These are phyloP conservation scores for Lanmaoa pseudosensibilis DNA, from an alignment of 768 basidiomycete species.

Conservation along the genomic window DNA sequence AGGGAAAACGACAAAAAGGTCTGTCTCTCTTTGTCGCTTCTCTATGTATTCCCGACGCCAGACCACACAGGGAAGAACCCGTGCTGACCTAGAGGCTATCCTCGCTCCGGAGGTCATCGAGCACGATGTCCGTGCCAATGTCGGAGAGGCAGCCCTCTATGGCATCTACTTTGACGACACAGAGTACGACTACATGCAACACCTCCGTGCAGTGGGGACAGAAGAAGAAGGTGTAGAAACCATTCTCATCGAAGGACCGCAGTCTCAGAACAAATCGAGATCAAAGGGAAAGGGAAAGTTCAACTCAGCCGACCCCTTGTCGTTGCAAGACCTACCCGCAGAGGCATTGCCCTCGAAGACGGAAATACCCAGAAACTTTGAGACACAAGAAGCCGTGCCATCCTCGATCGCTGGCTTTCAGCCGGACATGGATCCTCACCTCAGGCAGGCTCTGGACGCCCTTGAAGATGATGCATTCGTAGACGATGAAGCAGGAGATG, in stretches of 20 bases:
- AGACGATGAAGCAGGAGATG: conserved; percentile 68
- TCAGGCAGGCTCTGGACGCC: conserved; percentile 90
- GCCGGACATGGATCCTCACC: conserved; percentile 95
- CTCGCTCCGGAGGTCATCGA: conserved; percentile 49
- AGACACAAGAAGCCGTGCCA: conserved; percentile 76
- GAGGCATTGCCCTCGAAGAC: conserved; percentile 69
- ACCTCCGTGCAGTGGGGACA: conserved; percentile 75
- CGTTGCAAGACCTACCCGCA: conserved; percentile 60
- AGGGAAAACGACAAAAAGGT: conserved; percentile 74
- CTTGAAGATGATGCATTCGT: conserved; percentile 96
- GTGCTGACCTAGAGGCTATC: conserved; percentile 71
- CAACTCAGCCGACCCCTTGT: conserved; percentile 38
- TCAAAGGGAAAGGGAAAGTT: conserved; percentile 37
- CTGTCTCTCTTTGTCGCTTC: not conserved
- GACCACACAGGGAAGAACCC: conserved; percentile 67
- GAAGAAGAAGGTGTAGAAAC: conserved; percentile 82
- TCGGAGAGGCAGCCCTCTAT: conserved; percentile 87
- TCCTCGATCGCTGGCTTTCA: conserved; percentile 84
- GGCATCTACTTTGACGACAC: conserved; percentile 95
- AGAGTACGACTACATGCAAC: conserved; percentile 98
- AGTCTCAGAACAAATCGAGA: conserved; percentile 36
- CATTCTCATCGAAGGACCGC: conserved; percentile 76
- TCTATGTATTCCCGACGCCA: not conserved
- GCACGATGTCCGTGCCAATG: conserved; percentile 50
- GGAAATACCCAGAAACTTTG: conserved; percentile 74